These are phyloP conservation scores for Letharia lupina DNA, from an alignment of 495 filamentous ascomycete genomes.

Conservation along the genomic window DNA sequence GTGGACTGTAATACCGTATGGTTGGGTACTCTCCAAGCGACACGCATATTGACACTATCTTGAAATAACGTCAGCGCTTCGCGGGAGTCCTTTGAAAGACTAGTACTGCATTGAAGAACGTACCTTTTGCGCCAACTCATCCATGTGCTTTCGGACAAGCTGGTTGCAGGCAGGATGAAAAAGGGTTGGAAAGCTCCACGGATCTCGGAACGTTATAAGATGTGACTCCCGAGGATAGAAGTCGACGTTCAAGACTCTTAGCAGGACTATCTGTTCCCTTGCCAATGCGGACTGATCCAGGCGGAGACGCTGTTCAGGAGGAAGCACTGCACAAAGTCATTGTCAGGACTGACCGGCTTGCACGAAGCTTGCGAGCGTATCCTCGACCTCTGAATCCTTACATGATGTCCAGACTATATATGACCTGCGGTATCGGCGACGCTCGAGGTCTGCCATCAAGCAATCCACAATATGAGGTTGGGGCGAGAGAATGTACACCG, in stretches of 20 bases:
- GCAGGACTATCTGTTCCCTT: conserved; percentile 61
- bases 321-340: conserved; percentile 38
- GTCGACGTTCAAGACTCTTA: conserved; percentile 70
- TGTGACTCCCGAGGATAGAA: conserved; percentile 88
- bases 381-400: conserved; percentile 32
- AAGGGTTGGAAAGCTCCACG: conserved; percentile 86
- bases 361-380: neutral
- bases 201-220: conserved; percentile 82
- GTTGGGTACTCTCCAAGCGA: conserved; percentile 80
- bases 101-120: conserved; percentile 9
- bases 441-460: conserved; percentile 82
- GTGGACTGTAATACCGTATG: conserved; percentile 80
- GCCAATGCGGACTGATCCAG: conserved; percentile 53
- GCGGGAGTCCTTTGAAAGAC: neutral
- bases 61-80: conserved; percentile 23
- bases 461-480: conserved; percentile 84
- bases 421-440: conserved; percentile 61
- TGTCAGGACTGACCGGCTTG: neutral
- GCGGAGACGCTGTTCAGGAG: conserved; percentile 44
- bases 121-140: conserved; percentile 81
- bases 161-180: conserved; percentile 87
- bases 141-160: conserved; percentile 71
- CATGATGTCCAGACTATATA: conserved; percentile 81
- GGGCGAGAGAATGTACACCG: conserved; percentile 82
- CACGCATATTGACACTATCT: conserved; percentile 80